Evolutionary conservation across 345 rosid genomes (phyloP).

Genomic region (Tarenaya hassleriana): DNA sequence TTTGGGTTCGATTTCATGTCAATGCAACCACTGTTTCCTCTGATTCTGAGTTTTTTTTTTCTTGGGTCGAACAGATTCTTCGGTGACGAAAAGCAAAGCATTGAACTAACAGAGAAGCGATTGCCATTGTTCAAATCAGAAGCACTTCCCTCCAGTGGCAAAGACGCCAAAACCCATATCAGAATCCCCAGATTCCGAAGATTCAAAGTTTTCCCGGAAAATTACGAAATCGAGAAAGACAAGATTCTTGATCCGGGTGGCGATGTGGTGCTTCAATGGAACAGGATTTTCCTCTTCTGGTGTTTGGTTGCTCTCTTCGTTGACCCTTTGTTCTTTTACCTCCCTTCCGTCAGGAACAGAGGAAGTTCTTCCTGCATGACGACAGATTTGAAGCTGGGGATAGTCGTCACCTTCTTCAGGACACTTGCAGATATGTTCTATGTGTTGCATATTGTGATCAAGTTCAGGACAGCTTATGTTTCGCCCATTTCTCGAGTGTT

Average conservation of each 20-base stretch:
- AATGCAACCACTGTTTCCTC: no score
- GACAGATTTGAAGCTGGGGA: slow-evolving; percentile 54
- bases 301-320: slow-evolving; percentile 72
- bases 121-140: slow-evolving; percentile 43
- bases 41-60: slow-evolving; percentile 10
- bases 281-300: slow-evolving; percentile 67
- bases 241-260: slow-evolving; percentile 68
- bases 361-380: slow-evolving; percentile 50
- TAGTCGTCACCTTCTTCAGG: slow-evolving; percentile 61
- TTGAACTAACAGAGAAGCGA: slow-evolving; percentile 36
- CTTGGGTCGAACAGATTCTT: slow-evolving; percentile 35
- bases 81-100: slow-evolving; percentile 32
- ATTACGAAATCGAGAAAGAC: slow-evolving; percentile 34
- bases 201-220: slow-evolving; percentile 56
- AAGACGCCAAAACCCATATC: slow-evolving; percentile 6
- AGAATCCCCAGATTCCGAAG: slow-evolving; percentile 39
- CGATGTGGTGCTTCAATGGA: slow-evolving; percentile 41
- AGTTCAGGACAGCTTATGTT: slow-evolving; percentile 75
- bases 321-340: slow-evolving; percentile 77
- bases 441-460: slow-evolving; percentile 48
- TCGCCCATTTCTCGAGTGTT: slow-evolving; percentile 68
- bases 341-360: slow-evolving; percentile 43
- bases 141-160: slow-evolving; percentile 20
- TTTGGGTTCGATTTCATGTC: not conserved
- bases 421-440: slow-evolving; percentile 68